phyloP scores from a whole-genome alignment of 2,329 filamentous ascomycete genomes.

The Dryadomyces quercus-mongolicae region DNA sequence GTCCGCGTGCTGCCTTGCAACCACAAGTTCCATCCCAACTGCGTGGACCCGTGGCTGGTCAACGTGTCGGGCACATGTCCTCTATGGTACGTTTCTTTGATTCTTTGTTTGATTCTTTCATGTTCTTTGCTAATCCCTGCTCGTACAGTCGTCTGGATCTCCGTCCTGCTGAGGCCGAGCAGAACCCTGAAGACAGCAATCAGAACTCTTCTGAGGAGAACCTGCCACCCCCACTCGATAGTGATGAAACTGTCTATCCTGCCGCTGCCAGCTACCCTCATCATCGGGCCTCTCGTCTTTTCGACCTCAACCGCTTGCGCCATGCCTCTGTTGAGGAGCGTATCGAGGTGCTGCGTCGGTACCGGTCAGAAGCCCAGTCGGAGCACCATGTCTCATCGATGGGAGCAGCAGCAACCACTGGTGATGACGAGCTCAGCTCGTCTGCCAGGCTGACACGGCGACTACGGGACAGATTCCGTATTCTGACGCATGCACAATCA shows the following conservation, averaged over 20 bases:
- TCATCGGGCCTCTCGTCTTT: constrained; percentile 34
- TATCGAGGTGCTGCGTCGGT: constrained; percentile 44
- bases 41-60: constrained; percentile 58
- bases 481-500: constrained; percentile 33
- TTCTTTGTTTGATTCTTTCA: too few species aligned
- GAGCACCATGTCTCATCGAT: neutral
- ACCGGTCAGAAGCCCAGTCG: constrained; percentile 27
- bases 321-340: constrained; percentile 50
- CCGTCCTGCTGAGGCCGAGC: constrained; percentile 20
- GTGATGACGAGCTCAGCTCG: constrained; percentile 23
- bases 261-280: constrained; percentile 15
- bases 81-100: constrained; percentile 40
- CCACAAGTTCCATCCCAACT: constrained; percentile 56
- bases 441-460: constrained; percentile 34
- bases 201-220: constrained; percentile 9
- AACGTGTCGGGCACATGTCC: constrained; percentile 60
- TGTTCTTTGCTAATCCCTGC: neutral
- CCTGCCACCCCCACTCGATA: constrained; percentile 28
- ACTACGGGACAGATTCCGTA: constrained; percentile 40
- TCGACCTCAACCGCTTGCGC: constrained; percentile 44
- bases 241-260: constrained; percentile 22
- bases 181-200: constrained; percentile 5
- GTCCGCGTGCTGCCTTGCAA: constrained; percentile 55
- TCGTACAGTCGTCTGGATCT: constrained; percentile 40
- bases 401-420: constrained; percentile 15